phyloP scores from a whole-genome alignment of 371 early-diverging fungal species.

The Actinomucor elegans region DNA sequence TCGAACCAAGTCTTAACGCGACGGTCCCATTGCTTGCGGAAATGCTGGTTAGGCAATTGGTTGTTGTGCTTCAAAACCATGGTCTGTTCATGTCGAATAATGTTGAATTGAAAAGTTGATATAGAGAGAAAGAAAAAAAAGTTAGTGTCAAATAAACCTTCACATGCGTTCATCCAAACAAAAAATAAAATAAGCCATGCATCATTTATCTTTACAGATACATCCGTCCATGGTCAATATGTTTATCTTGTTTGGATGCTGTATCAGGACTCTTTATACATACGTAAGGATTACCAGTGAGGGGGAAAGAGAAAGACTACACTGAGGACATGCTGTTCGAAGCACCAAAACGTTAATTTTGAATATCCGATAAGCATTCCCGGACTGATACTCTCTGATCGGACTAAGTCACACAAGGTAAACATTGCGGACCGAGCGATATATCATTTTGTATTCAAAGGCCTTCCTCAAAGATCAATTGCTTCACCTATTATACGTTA shows the following conservation, averaged over 20 bases:
- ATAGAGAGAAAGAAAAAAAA: not conserved
- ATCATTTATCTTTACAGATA: too few relatives aligned
- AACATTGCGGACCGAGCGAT: too few relatives aligned
- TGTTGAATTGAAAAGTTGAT: not conserved
- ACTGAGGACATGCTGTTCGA: conserved; percentile 12
- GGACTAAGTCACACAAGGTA: too few relatives aligned
- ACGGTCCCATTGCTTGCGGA: conserved; percentile 98
- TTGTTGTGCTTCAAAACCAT: conserved; percentile 97
- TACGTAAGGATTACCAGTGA: conserved; percentile 35
- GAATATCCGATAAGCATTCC: conserved; percentile 6
- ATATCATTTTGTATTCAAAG: too few relatives aligned
- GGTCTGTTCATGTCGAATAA: conserved; percentile 10
- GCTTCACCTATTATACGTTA: too few relatives aligned
- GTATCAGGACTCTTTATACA: conserved; percentile 2
- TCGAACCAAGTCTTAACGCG: conserved; percentile 99
- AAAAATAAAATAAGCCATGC: too few relatives aligned
- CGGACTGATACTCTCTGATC: too few relatives aligned
- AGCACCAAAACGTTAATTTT: conserved; percentile 26
- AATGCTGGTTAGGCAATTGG: conserved; percentile 97
- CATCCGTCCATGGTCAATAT: not conserved
- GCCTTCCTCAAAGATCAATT: too few relatives aligned
- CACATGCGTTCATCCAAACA: not conserved
- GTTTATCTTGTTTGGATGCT: conserved; percentile 4
- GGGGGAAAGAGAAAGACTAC: conserved; percentile 31
- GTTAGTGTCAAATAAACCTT: not conserved